phyloP scores from a whole-genome alignment of 345 rosid genomes.

The Turritis glabra region DNA sequence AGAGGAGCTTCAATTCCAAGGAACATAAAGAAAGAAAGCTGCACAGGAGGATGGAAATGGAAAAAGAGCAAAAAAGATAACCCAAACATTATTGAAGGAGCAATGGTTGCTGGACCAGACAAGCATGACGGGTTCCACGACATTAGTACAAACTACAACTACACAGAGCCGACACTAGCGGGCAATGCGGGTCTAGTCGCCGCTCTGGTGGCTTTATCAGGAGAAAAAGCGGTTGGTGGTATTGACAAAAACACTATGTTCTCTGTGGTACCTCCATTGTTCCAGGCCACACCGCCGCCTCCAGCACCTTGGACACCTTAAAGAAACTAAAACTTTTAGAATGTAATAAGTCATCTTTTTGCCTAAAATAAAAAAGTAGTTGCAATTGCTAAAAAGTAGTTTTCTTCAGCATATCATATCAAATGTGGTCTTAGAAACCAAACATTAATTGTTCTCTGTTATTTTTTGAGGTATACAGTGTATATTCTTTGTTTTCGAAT shows the following conservation, averaged over 20 bases:
- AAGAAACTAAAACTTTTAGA: constrained; percentile 9
- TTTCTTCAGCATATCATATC: neutral
- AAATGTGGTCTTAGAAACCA: constrained; percentile 11
- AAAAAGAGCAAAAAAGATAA: constrained; percentile 63
- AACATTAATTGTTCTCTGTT: neutral
- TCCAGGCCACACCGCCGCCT: constrained; percentile 84
- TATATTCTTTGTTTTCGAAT: neutral
- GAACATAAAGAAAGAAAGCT: constrained; percentile 64
- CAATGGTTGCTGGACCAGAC: constrained; percentile 99
- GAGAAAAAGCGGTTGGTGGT: constrained; percentile 43
- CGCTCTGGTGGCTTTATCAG: constrained; percentile 85
- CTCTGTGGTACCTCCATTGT: constrained; percentile 81
- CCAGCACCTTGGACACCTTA: constrained; percentile 96
- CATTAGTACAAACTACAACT: constrained; percentile 83
- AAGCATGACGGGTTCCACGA: constrained; percentile 80
- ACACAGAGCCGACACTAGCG: constrained; percentile 86
- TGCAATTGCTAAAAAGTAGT: neutral
- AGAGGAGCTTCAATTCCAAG: constrained; percentile 85
- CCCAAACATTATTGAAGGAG: constrained; percentile 81
- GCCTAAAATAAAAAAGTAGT: neutral
- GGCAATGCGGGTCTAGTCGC: constrained; percentile 94
- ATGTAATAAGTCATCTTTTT: constrained; percentile 26
- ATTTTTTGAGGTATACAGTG: neutral
- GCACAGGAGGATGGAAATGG: constrained; percentile 93
- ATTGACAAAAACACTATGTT: constrained; percentile 90